Evolutionary conservation across 2,329 filamentous ascomycete genomes (phyloP).

Genomic region (Boeremia exigua): DNA sequence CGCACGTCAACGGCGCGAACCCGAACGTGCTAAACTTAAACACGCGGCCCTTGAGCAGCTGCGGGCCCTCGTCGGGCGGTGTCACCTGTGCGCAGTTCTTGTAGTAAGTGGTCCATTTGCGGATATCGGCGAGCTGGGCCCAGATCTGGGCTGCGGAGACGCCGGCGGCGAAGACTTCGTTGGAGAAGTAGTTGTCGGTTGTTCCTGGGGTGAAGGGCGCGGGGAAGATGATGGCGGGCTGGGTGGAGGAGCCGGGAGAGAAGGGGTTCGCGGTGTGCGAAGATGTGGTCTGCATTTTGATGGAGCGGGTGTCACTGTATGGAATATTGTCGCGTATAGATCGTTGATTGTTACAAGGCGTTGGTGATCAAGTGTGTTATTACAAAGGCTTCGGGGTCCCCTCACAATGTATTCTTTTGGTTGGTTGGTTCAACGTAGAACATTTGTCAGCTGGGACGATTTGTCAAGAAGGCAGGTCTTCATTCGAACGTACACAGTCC

Average conservation of each 20-base stretch:
- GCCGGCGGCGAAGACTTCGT: constrained; percentile 40
- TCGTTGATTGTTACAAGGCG: too few relatives aligned
- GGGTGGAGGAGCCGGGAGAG: background rate
- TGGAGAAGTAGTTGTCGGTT: constrained; percentile 47
- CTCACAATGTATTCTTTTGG: too few relatives aligned
- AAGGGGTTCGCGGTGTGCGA: background rate
- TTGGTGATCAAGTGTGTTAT: too few relatives aligned
- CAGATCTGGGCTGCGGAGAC: constrained; percentile 41
- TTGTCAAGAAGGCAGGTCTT: too few relatives aligned
- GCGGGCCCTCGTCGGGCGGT: constrained; percentile 28
- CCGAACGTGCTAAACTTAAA: constrained; percentile 48
- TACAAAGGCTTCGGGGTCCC: too few relatives aligned
- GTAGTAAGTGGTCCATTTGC: constrained; percentile 46
- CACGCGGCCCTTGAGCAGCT: constrained; percentile 32
- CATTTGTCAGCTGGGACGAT: too few relatives aligned
- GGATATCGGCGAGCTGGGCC: constrained; percentile 40
- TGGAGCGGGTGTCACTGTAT: background rate
- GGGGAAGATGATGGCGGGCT: constrained; percentile 41
- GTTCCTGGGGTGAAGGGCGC: constrained; percentile 42
- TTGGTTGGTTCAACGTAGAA: too few relatives aligned
- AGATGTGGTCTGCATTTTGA: background rate
- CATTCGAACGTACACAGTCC: too few relatives aligned
- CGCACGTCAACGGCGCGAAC: constrained; percentile 40
- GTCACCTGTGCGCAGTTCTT: constrained; percentile 41
- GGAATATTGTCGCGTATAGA: background rate